These are phyloP conservation scores for Apiospora kogelbergensis DNA, from an alignment of 2,329 filamentous ascomycete genomes.

Conservation along the genomic window DNA sequence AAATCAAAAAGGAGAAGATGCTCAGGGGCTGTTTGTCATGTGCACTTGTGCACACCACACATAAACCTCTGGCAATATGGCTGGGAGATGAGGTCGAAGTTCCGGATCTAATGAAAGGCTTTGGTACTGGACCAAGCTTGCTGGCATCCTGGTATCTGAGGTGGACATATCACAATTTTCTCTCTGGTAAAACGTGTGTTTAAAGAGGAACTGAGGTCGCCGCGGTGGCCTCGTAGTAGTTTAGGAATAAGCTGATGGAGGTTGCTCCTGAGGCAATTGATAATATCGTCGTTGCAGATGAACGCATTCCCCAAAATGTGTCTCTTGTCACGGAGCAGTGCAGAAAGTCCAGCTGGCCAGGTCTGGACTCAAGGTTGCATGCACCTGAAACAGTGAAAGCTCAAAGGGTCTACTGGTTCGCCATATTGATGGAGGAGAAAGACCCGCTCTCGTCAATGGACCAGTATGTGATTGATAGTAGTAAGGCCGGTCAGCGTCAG, in stretches of 20 bases:
- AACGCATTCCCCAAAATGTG: not conserved
- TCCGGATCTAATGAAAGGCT: slow-evolving; percentile 2
- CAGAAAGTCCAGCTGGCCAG: too few species aligned
- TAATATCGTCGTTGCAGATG: not conserved
- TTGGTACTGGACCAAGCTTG: not conserved
- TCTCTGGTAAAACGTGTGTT: not conserved
- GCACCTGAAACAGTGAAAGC: not conserved
- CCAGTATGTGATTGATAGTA: too few species aligned
- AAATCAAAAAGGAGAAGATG: not conserved
- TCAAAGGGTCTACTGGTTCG: not conserved
- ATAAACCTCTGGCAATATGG: not conserved
- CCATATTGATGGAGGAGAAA: not conserved
- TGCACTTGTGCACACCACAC: not conserved
- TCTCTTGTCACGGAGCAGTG: not conserved
- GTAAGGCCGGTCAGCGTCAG: not conserved
- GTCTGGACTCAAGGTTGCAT: not conserved
- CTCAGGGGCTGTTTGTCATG: not conserved
- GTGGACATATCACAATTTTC: not conserved
- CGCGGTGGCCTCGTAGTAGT: not conserved
- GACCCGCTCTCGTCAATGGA: not conserved
- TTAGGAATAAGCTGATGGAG: not conserved
- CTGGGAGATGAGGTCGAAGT: not conserved
- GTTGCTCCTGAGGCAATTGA: not conserved
- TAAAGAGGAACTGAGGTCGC: not conserved
- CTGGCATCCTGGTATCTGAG: not conserved